Evolutionary conservation across 139 green algal species (phyloP).

Genomic region (Chara braunii): DNA sequence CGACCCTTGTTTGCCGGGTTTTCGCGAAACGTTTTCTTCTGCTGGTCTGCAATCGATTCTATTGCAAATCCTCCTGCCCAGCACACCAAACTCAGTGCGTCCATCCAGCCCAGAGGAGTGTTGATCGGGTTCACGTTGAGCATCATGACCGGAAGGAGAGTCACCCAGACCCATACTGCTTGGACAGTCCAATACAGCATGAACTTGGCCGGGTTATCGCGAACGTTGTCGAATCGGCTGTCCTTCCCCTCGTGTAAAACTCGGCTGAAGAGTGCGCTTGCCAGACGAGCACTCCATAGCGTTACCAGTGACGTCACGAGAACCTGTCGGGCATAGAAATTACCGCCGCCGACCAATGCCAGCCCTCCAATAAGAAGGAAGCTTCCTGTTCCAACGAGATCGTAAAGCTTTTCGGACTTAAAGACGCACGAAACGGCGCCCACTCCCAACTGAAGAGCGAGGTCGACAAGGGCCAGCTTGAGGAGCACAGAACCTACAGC

Average conservation of each 20-base stretch:
- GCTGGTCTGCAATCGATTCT: conserved; percentile 61
- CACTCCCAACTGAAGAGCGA: too few species aligned
- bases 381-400: too few species aligned
- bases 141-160: conserved; percentile 56
- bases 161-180: conserved; percentile 69
- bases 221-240: conserved; percentile 63
- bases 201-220: conserved; percentile 53
- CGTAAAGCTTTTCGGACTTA: too few species aligned
- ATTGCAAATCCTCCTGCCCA: conserved; percentile 50
- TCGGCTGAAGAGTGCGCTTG: conserved; percentile 60
- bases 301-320: conserved; percentile 57
- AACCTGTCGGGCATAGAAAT: too few species aligned
- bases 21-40: conserved; percentile 63
- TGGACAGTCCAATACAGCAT: conserved; percentile 60
- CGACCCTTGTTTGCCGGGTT: conserved; percentile 60
- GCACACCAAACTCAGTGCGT: conserved; percentile 37
- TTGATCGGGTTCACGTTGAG: conserved; percentile 43
- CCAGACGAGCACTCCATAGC: conserved; percentile 63
- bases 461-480: too few species aligned
- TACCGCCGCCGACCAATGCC: too few species aligned
- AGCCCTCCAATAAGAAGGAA: too few species aligned
- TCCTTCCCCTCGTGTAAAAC: conserved; percentile 60
- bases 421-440: too few species aligned
- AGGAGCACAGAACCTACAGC: too few species aligned
- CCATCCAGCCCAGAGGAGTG: conserved; percentile 13